Evolutionary conservation across 1,139 yeast genomes (phyloP).

Genomic region (Taphrina deformans): DNA sequence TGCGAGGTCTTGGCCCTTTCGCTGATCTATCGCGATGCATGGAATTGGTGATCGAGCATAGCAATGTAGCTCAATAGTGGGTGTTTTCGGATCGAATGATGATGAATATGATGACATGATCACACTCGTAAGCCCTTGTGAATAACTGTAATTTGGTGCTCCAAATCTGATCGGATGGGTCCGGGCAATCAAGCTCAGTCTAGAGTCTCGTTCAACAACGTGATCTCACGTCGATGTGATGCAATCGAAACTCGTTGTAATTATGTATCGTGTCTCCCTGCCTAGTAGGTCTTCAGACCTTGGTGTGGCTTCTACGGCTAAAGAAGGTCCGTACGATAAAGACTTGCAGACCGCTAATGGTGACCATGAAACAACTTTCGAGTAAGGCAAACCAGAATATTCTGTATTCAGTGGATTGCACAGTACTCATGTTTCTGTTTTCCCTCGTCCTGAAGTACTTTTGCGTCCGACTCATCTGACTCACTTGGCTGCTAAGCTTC

Average conservation of each 20-base stretch:
- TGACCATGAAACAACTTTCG: conserved; percentile 78
- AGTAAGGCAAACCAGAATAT: conserved; percentile 80
- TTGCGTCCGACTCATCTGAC: conserved; percentile 55
- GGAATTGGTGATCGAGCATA: not conserved
- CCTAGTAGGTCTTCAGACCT: conserved; percentile 38
- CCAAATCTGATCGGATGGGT: too few relatives aligned
- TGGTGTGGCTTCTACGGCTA: conserved; percentile 52
- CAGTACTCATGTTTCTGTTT: conserved; percentile 88
- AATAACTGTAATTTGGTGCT: too few relatives aligned
- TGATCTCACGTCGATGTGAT: too few relatives aligned
- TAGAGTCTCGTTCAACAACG: too few relatives aligned
- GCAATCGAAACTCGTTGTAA: too few relatives aligned
- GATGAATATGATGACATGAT: not conserved
- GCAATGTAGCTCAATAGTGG: too few relatives aligned
- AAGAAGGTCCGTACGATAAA: conserved; percentile 81
- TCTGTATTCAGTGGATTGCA: conserved; percentile 80
- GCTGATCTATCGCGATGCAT: not conserved
- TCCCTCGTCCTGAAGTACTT: conserved; percentile 88
- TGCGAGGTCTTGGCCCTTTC: not conserved
- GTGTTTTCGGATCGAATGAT: too few relatives aligned
- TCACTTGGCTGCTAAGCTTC: conserved; percentile 66
- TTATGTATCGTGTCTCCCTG: too few relatives aligned
- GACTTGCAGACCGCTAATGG: conserved; percentile 83
- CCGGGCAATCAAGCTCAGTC: too few relatives aligned
- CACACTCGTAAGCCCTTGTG: too few relatives aligned